Evolutionary conservation across 495 filamentous ascomycete species (phyloP), one percentile per base, ranked within the genome.

Genomic region (Neurospora terricola): DNA sequence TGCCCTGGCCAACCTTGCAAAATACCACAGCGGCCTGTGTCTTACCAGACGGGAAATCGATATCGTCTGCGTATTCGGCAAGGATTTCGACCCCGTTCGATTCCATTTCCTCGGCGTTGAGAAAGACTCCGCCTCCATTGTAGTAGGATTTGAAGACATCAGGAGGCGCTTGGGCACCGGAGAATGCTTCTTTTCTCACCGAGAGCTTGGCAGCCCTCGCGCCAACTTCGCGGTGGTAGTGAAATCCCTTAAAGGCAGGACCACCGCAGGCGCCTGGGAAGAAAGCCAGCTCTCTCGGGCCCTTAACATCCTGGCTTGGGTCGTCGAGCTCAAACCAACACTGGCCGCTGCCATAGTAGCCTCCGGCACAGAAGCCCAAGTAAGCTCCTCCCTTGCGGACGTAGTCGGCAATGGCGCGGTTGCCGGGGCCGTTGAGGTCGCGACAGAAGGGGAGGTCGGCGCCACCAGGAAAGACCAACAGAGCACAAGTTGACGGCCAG

Each of bases 81-180:
- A 99, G 83, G 8, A 97, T 86, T 80, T 98, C 90, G 11, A 97
- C 88, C 2, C 90, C 90, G 75, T 84, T 80, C 48, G 89, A 87
- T 40, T 84, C 83, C 71, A 87, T 86, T 68, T 86, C 85, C 2
- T 86, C 85, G 21, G 92, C 91, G 83, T 96, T 90, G 11, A 96
- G 91, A 84, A 97, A 99, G n/a, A 96, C 90, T 11, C 96, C 94
- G 3, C 96, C 96, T 4, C 96, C 96, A 81, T 99, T 99, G 80
- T 95, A 97, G 78, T 99, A 99, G 12, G 88, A 90, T 62, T 85
- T 84, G 76, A 98, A 94, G 0, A 81, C 83, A 3, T 89, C 85
- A 1, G 89, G 91, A 8, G 92, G 81, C n/a, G 82, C 74, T 23
- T 78, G 80, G 1, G 81, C 84, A 14, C 79, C 77, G n/a, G 80